Percentiles rank a stretch among this genome's conserved stretches.
These are phyloP conservation scores for Ilyonectria mors-panacis DNA, from an alignment of 2,329 filamentous ascomycete genomes.

Conservation along the genomic window DNA sequence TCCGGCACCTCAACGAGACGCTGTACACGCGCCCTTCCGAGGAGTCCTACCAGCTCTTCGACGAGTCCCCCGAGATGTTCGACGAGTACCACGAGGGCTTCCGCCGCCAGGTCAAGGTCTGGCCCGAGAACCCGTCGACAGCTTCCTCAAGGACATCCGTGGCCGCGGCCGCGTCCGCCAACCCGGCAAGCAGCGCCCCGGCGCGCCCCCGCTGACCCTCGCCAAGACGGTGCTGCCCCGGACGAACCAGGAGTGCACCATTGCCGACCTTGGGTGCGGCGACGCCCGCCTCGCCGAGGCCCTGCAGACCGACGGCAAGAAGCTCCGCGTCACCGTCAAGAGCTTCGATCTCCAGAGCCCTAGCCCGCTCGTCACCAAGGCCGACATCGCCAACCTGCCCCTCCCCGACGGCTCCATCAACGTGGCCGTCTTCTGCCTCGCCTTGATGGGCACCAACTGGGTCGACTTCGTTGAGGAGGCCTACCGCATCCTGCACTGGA, in stretches of 20 bases:
- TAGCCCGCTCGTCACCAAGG: slow-evolving; percentile 82
- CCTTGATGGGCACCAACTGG: slow-evolving; percentile 99
- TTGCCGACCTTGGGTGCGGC: slow-evolving; percentile 94
- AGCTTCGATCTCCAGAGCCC: slow-evolving; percentile 91
- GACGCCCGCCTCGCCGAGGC: slow-evolving; percentile 85
- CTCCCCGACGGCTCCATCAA: slow-evolving; percentile 83
- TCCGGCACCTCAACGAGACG: slow-evolving; percentile 97
- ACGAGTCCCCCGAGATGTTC: slow-evolving; percentile 91
- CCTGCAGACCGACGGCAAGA: slow-evolving; percentile 74
- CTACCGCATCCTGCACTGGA: slow-evolving; percentile 90
- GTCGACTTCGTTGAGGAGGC: slow-evolving; percentile 96
- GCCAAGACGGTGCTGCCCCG: slow-evolving; percentile 74
- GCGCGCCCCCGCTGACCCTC: slow-evolving; percentile 45
- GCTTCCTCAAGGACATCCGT: slow-evolving; percentile 82
- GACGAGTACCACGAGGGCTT: slow-evolving; percentile 97
- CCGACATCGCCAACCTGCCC: slow-evolving; percentile 90
- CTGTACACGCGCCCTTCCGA: slow-evolving; percentile 93
- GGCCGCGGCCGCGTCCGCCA: slow-evolving; percentile 71
- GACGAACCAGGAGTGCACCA: slow-evolving; percentile 79
- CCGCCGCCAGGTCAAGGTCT: slow-evolving; percentile 93
- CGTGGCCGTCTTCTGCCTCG: slow-evolving; percentile 94
- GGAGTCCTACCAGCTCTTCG: slow-evolving; percentile 87
- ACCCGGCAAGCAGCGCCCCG: slow-evolving; percentile 50
- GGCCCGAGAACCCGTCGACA: slow-evolving; percentile 96
- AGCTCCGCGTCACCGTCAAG: slow-evolving; percentile 80